These are phyloP conservation scores for Sicyos baderoa DNA, from an alignment of 306 rosid genomes.

Conservation along the genomic window DNA sequence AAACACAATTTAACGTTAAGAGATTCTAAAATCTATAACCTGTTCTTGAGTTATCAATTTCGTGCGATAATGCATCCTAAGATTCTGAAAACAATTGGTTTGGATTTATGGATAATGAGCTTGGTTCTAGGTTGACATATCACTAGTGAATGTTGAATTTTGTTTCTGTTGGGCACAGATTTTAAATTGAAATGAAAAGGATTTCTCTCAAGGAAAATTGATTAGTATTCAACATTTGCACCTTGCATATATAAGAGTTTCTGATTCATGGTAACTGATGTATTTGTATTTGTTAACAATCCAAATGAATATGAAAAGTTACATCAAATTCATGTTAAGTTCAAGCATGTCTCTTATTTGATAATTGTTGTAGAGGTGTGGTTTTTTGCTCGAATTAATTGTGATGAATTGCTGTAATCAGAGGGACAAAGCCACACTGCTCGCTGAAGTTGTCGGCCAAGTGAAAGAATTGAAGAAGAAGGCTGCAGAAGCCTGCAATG, in stretches of 20 bases:
- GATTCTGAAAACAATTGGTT: too few species aligned
- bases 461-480: slow-evolving; percentile 57
- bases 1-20: too few species aligned
- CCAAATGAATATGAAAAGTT: neutral
- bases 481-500: slow-evolving; percentile 61
- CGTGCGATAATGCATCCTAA: too few species aligned
- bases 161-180: too few species aligned
- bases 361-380: neutral
- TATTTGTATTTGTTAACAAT: neutral
- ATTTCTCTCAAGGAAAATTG: too few species aligned
- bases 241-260: neutral
- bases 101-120: too few species aligned
- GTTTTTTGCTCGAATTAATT: neutral
- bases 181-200: too few species aligned
- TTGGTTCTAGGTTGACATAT: too few species aligned
- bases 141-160: too few species aligned
- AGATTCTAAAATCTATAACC: too few species aligned
- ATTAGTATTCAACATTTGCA: neutral
- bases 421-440: slow-evolving; percentile 87
- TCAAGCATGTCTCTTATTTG: neutral
- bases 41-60: too few species aligned
- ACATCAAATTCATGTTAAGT: neutral
- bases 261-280: neutral
- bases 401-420: slow-evolving; percentile 25
- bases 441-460: slow-evolving; percentile 60